Base-by-base conservation (phyloP, 2,329 filamentous ascomycete species). In the Lecanosticta acicola region DNA sequence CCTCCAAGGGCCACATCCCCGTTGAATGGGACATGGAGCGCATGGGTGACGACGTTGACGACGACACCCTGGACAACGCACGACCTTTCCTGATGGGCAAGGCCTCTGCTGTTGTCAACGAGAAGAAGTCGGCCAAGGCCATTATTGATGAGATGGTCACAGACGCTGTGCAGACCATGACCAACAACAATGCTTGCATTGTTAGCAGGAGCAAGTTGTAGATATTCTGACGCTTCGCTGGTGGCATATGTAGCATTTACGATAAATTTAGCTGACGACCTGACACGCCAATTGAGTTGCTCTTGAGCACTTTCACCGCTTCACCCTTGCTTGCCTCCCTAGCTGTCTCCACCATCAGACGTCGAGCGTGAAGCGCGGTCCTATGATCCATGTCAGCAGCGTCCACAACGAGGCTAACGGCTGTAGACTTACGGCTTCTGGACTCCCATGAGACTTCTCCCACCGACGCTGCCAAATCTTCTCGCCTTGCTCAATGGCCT, bases 31-130 rank as follows among this genome's bases (percentile, higher is more conserved):
- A 98, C 65, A 80, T 98, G 26, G 93, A 98, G 75, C 85, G 84
- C 70, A 70, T 94, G 62, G 76, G 78, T 17, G 73, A 76, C 46
- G 73, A 76, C 48, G 58, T 76, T 36, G 79, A 87, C 48, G 90
- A 96, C 49, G 88, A 97, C 33, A 80, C 85, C 26, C 82, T 98
- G 73, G 93, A 97, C 68, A 88, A 93, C 65, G 90, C 88, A 62
- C 79, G 88, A 48, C 90, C 90, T 11, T 94, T 81, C 76, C 72
- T 96, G 59, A 98, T 98, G 93, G 93, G 93, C 68, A 94, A 97
- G 78, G 91, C 87, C 50, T 86, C 93, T 32, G 91, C 93, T 20
- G 87, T 96, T 24, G 86, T 93, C 46, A 93, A 91, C 64, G 89
- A 97, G 73, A 85, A 84, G 76, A 94, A 94, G 81, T 74, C 78